A percentile compares a stretch with the other conserved stretches of the same genome.
These are phyloP conservation scores for Urostyla sp. DNA, from an alignment of 73 alveolate genomes.

Conservation along the genomic window DNA sequence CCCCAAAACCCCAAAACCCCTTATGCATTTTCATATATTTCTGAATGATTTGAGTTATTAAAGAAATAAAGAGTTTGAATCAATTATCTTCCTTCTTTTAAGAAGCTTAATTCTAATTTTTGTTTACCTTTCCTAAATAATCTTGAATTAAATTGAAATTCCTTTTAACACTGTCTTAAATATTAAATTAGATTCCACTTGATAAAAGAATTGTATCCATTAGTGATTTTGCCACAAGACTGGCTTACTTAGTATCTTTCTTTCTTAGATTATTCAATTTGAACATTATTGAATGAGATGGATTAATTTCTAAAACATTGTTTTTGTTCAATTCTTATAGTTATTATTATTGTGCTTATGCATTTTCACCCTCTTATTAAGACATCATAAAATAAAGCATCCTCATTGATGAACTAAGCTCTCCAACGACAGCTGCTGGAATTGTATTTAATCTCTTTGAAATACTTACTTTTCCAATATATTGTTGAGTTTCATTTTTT, in stretches of 20 bases:
- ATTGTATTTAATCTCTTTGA: constrained; percentile 74
- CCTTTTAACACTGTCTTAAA: constrained; percentile 25
- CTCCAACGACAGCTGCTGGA: constrained; percentile 80
- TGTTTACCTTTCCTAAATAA: background rate
- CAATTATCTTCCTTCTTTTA: no score
- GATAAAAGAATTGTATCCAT: constrained; percentile 68
- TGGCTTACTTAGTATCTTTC: constrained; percentile 50
- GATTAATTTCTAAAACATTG: constrained; percentile 79
- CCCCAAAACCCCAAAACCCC: no score
- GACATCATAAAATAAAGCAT: constrained; percentile 78
- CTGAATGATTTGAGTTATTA: no score
- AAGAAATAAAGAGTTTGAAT: no score
- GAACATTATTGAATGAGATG: constrained; percentile 75
- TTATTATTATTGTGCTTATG: no score
- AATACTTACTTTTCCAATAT: constrained; percentile 71
- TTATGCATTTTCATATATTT: no score
- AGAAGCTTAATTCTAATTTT: background rate
- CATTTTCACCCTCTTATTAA: constrained; percentile 34
- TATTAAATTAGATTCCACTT: constrained; percentile 67
- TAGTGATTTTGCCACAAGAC: constrained; percentile 47
- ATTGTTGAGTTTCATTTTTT: constrained; percentile 77
- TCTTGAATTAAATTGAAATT: constrained; percentile 16
- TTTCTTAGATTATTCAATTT: constrained; percentile 67
- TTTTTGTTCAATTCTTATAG: constrained; percentile 11
- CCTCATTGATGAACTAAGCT: constrained; percentile 80